Percentiles rank a stretch among this genome's conserved stretches.
phyloP scores from a whole-genome alignment of 2,329 filamentous ascomycete genomes.

The Trichoderma sp. region DNA sequence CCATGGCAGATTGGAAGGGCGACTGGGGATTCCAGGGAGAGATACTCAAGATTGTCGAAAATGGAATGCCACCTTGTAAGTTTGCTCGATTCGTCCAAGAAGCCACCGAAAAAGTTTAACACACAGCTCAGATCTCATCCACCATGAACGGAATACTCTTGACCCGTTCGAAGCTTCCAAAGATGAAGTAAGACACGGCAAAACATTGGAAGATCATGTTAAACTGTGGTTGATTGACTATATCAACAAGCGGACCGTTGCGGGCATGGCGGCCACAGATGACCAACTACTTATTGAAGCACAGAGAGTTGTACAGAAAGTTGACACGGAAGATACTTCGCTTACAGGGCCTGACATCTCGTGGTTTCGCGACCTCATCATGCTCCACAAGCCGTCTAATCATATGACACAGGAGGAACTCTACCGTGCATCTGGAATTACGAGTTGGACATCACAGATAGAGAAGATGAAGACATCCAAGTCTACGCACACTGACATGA shows the following conservation, averaged over 20 bases:
- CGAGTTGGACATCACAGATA: neutral
- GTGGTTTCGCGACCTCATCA: constrained; percentile 3
- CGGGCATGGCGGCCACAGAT: neutral
- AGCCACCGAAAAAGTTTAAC: neutral
- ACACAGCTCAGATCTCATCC: neutral
- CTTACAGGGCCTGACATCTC: constrained; percentile 3
- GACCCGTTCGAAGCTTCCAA: neutral
- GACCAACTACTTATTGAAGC: constrained; percentile 4
- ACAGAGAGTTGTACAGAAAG: neutral
- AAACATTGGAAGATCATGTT: constrained; percentile 8
- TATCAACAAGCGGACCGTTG: neutral
- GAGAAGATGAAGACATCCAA: neutral
- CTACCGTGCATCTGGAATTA: neutral
- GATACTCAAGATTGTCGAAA: constrained; percentile 2
- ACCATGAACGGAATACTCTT: neutral
- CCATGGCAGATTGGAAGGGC: constrained; percentile 44
- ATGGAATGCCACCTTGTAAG: constrained; percentile 15
- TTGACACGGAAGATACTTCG: constrained; percentile 3
- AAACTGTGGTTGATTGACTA: constrained; percentile 9
- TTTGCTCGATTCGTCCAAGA: neutral
- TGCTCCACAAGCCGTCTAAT: neutral
- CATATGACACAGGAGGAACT: neutral
- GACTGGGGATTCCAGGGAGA: constrained; percentile 42
- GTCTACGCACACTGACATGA: neutral
- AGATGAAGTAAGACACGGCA: neutral